Conservation (phyloP, 345 rosid species). For the Syzygium aromaticum region DNA sequence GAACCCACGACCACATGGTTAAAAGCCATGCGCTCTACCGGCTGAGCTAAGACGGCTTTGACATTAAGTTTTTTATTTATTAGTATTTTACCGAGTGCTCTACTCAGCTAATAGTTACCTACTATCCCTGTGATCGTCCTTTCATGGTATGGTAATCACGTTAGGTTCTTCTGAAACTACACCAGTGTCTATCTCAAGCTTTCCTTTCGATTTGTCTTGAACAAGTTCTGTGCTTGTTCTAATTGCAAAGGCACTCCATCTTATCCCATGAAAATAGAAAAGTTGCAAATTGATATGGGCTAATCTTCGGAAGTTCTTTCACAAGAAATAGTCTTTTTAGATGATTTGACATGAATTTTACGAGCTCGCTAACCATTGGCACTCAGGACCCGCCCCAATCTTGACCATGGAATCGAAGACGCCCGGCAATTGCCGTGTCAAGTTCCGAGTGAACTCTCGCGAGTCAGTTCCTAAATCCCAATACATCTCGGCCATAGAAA, state of each 20-base stretch:
- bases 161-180: neutral
- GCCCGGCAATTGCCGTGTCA: neutral
- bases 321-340: neutral
- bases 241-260: neutral
- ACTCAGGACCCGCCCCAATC: neutral
- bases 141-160: neutral
- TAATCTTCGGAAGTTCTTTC: neutral
- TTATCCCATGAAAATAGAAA: neutral
- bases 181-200: neutral
- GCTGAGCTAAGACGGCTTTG: constrained; percentile 63
- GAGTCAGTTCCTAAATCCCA: neutral
- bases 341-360: neutral
- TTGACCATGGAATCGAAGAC: neutral
- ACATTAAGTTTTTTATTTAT: rapidly evolving
- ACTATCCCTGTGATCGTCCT: neutral
- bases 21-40: constrained; percentile 85
- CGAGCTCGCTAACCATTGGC: neutral
- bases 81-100: rapidly evolving
- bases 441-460: neutral
- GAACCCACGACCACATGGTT: constrained; percentile 81
- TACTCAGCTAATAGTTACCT: neutral
- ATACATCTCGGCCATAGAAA: neutral
- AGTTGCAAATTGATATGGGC: neutral
- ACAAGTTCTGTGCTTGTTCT: neutral
- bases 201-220: neutral